phyloP scores from a whole-genome alignment of 441 rosid genomes.

The Theobroma grandiflorum region DNA sequence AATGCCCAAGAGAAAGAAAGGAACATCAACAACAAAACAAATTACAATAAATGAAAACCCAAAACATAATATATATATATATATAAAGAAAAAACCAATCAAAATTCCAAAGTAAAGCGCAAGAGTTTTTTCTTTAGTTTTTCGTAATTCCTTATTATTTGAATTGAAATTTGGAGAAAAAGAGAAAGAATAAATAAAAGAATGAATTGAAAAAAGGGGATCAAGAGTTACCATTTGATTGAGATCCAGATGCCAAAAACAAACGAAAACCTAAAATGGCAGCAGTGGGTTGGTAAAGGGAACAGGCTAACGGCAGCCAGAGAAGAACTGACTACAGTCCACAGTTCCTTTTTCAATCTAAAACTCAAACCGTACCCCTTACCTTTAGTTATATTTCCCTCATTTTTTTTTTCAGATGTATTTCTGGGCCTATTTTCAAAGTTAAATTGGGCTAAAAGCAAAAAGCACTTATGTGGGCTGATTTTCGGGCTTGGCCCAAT shows the following conservation, averaged over 20 bases:
- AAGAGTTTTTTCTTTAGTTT: background rate
- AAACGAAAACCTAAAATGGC: background rate
- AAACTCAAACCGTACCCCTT: background rate
- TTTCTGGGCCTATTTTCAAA: too few species aligned
- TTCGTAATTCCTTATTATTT: too few species aligned
- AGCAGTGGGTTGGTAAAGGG: background rate
- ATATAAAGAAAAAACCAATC: background rate
- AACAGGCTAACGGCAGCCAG: background rate
- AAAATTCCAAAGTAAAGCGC: background rate
- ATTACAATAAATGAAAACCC: conserved; percentile 3
- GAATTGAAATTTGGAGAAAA: background rate
- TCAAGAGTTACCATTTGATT: conserved; percentile 42
- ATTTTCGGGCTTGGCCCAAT: too few species aligned
- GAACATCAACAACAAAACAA: conserved; percentile 7
- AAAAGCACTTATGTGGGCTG: too few species aligned
- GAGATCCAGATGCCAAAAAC: conserved; percentile 5
- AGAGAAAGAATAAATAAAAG: background rate
- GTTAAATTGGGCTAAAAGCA: too few species aligned
- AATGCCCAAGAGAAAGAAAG: background rate
- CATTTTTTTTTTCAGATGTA: too few species aligned
- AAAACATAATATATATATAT: background rate
- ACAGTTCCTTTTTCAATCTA: background rate
- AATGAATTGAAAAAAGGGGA: background rate
- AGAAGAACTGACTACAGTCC: background rate
- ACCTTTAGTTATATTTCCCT: too few species aligned